Conservation (phyloP, 2,329 filamentous ascomycete species). For the Nigrograna mackinnonii region DNA sequence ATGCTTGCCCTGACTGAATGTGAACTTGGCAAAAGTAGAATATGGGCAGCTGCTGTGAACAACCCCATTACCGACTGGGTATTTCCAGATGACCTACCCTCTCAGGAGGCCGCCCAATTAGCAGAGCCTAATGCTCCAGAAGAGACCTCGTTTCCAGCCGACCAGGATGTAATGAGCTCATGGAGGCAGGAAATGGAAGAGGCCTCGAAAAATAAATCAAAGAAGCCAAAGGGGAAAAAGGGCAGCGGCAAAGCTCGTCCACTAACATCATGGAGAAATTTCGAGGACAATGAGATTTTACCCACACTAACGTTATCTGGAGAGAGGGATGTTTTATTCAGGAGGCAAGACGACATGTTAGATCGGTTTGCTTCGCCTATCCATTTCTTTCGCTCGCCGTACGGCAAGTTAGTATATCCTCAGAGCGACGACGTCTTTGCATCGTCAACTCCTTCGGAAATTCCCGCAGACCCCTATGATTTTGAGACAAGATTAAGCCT, state of each 20-base stretch:
- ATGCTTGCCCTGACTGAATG: constrained; percentile 57
- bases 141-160: constrained; percentile 33
- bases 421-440: constrained; percentile 27
- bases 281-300: constrained; percentile 28
- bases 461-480: constrained; percentile 31
- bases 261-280: constrained; percentile 28
- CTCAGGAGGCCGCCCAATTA: constrained; percentile 19
- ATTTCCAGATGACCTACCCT: constrained; percentile 38
- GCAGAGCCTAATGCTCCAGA: constrained; percentile 32
- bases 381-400: constrained; percentile 54
- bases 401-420: constrained; percentile 28
- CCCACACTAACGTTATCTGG: constrained; percentile 30
- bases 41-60: constrained; percentile 51
- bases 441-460: constrained; percentile 15
- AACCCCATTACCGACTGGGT: constrained; percentile 55
- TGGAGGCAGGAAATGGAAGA: constrained; percentile 8
- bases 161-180: constrained; percentile 27
- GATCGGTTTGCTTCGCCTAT: constrained; percentile 56
- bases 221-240: constrained; percentile 22
- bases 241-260: constrained; percentile 18
- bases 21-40: constrained; percentile 39
- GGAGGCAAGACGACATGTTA: constrained; percentile 47
- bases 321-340: constrained; percentile 45
- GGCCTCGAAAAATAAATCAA: constrained; percentile 2
- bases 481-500: constrained; percentile 30